These are phyloP conservation scores for Eimeria sp. DNA, from an alignment of 169 alveolate species.

Conservation along the genomic window DNA sequence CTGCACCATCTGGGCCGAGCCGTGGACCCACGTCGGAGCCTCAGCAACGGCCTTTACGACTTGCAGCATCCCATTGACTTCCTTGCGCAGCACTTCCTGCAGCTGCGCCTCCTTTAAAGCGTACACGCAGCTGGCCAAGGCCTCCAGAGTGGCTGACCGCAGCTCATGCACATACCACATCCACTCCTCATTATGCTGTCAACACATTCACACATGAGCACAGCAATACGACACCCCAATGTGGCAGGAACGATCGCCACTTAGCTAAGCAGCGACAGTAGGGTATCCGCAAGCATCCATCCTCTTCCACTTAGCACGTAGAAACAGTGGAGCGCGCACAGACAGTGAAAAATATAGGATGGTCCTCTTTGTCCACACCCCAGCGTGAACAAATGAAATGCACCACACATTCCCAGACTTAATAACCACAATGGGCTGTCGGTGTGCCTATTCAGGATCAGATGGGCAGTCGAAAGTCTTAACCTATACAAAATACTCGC, in stretches of 20 bases:
- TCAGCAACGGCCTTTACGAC: conserved; percentile 90
- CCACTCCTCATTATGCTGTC: conserved; percentile 95
- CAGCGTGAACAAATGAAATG: not conserved
- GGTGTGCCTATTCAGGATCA: not conserved
- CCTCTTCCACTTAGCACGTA: not conserved
- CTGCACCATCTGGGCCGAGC: conserved; percentile 69
- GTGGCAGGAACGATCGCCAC: not conserved
- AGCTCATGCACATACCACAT: conserved; percentile 93
- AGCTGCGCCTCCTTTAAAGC: conserved; percentile 93
- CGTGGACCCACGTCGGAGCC: conserved; percentile 83
- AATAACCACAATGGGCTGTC: not conserved
- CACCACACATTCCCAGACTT: not conserved
- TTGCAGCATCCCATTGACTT: conserved; percentile 91
- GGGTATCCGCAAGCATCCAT: not conserved
- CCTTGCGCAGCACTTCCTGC: conserved; percentile 88
- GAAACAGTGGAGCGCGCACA: not conserved
- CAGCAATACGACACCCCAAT: not conserved
- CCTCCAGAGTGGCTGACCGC: conserved; percentile 93
- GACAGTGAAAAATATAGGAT: not conserved
- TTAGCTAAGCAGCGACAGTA: not conserved
- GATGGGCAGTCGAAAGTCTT: not conserved
- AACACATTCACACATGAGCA: conserved; percentile 8
- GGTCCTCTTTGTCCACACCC: not conserved
- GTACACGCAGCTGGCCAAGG: conserved; percentile 93
- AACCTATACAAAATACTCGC: no score